Evolutionary conservation across 2,329 filamentous ascomycete species (phyloP).

Genomic region (Fusarium burgessii): DNA sequence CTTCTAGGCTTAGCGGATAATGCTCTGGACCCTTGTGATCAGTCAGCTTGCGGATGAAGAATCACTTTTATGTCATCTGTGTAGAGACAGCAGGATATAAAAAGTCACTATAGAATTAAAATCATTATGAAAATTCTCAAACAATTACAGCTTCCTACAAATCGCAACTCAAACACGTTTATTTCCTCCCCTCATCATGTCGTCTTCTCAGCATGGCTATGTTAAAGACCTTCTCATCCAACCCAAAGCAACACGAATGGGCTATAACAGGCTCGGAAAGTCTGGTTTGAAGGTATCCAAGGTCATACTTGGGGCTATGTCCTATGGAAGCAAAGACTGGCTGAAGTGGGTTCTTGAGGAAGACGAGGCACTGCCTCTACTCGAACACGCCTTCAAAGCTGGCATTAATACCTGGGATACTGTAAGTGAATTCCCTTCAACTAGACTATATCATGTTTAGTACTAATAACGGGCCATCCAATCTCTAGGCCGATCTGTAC

Average conservation of each 20-base stretch:
- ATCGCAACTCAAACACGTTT: too few relatives aligned
- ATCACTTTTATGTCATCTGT: background rate
- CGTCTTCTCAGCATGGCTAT: background rate
- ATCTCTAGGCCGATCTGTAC: background rate
- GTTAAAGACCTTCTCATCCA: background rate
- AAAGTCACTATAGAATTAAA: background rate
- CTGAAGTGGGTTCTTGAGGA: background rate
- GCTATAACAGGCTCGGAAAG: background rate
- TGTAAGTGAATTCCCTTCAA: background rate
- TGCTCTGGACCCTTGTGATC: fast-evolving
- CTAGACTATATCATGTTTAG: fast-evolving
- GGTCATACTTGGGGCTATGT: background rate
- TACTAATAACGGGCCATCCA: fast-evolving
- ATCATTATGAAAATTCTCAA: too few relatives aligned
- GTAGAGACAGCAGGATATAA: fast-evolving
- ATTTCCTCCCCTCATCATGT: background rate
- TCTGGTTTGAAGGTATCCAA: background rate
- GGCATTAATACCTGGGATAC: background rate
- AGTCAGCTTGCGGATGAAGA: fast-evolving
- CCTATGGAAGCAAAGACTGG: background rate
- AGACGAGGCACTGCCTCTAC: background rate
- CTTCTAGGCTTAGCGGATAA: background rate
- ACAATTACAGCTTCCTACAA: too few relatives aligned
- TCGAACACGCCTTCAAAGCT: background rate
- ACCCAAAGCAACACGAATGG: background rate